Evolutionary conservation across 2,329 filamentous ascomycete species (phyloP), one percentile per base, ranked within the genome.

Genomic region (Alternaria arborescens): DNA sequence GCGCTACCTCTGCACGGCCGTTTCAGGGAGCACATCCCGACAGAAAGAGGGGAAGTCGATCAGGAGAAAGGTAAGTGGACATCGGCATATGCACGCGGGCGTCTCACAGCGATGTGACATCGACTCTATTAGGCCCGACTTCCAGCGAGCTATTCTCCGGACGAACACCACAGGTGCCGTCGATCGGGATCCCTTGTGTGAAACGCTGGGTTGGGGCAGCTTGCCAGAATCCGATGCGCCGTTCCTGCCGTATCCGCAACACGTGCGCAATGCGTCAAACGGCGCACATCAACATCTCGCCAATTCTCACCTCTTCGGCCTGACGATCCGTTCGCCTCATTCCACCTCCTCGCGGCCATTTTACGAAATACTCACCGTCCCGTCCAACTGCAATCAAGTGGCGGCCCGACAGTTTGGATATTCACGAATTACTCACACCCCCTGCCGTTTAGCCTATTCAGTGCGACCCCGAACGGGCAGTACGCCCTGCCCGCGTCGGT

Each of bases 1-100:
- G 41, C 58, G 54, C 58, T 61, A 64, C 40, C 18, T 28, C 57
- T 58, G 58, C 58, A 64, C 51, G 58, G 44, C 58, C 54, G 57
- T 59, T 57, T 58, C 54, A 55, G 47, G 51, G 48, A 42, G 18
- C 38, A 44, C 43, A 48, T 52, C 34, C 46, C 46, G 52, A 40
- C 42, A 41, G 51, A 61, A 61, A 55, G 55, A 51, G 55, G 59
- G 59, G 55, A 55, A 59, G 50, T 44, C 32, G 50, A 54, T 58
- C 51, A 58, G 43, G 43, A 58, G 58, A 47, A 52, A 32, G 30
- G 30, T n/a, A 57, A 36, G 28, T 60, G 22, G 41, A 30, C 32
- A 48, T 16, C 18, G 54, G 38, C 50, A 54, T 5, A 22, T 56
- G 44, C 20, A 50, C 28, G 38, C 28, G 44, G 32, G 26, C 26